A percentile compares a stretch with the other conserved stretches of the same genome.
These are phyloP conservation scores for Colletotrichum kahawae DNA, from an alignment of 2,329 filamentous ascomycete species.

Conservation along the genomic window DNA sequence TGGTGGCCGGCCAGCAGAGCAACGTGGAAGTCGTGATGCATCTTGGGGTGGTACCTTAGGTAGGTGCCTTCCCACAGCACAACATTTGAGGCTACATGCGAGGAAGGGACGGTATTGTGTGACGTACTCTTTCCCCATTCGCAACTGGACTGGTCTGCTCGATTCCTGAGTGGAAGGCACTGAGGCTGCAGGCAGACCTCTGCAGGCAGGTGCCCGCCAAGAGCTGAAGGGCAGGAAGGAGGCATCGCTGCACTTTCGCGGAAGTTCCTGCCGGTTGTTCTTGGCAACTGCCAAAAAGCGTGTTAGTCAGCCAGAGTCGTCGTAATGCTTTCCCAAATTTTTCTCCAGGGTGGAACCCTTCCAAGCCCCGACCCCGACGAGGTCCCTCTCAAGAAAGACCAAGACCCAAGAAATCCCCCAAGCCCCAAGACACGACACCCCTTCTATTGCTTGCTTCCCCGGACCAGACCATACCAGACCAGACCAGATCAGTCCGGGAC, in stretches of 20 bases:
- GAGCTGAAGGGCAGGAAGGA: neutral
- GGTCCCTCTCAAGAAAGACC: neutral
- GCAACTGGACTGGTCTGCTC: neutral
- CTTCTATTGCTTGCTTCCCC: neutral
- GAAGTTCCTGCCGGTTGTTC: constrained; percentile 17
- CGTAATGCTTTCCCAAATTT: constrained; percentile 22
- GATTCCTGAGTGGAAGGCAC: no score
- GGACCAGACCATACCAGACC: neutral
- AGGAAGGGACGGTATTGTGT: neutral
- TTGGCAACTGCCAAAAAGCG: neutral
- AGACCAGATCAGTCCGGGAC: neutral
- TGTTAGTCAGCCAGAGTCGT: constrained; percentile 20
- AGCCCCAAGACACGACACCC: constrained; percentile 6
- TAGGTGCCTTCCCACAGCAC: neutral
- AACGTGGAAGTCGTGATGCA: neutral
- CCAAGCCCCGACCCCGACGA: neutral
- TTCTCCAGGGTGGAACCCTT: constrained; percentile 8
- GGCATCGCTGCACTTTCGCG: neutral
- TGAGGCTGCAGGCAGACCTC: no score
- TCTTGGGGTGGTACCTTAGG: neutral
- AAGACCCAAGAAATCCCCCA: constrained; percentile 15
- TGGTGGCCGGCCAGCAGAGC: neutral
- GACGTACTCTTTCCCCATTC: neutral
- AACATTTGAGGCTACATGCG: neutral
- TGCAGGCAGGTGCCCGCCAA: neutral